Evolutionary conservation across 495 filamentous ascomycete species (phyloP).

Genomic region (Talaromyces liani): DNA sequence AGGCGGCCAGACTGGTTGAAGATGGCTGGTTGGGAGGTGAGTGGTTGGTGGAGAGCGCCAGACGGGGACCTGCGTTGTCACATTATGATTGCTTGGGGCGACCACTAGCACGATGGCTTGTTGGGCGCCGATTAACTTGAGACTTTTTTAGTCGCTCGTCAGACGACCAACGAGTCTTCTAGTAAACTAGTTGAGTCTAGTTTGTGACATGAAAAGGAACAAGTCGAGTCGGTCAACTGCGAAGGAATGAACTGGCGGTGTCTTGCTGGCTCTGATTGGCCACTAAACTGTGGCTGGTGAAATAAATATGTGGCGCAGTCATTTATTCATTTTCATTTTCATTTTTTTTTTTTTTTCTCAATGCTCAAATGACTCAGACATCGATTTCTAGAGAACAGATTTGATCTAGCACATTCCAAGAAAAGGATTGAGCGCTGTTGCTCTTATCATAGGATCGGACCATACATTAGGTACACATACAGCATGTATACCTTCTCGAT

Average conservation of each 20-base stretch:
- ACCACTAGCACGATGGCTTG: neutral
- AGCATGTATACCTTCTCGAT: neutral
- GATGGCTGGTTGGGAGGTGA: neutral
- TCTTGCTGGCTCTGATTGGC: neutral
- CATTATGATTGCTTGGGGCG: conserved; percentile 12
- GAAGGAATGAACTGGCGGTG: neutral
- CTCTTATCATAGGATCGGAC: too few relatives aligned
- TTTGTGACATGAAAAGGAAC: neutral
- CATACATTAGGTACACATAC: conserved; percentile 4
- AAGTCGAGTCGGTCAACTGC: neutral
- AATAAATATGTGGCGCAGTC: neutral
- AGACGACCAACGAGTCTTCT: neutral
- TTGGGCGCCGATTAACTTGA: neutral
- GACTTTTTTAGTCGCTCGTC: neutral
- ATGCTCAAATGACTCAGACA: neutral
- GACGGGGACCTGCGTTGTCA: conserved; percentile 24
- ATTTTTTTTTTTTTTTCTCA: neutral
- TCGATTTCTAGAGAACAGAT: too few relatives aligned
- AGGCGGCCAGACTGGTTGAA: conserved; percentile 8
- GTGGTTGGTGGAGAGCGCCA: conserved; percentile 14
- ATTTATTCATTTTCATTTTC: neutral
- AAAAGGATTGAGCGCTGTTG: too few relatives aligned
- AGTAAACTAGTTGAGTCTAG: neutral
- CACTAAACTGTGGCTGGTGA: conserved; percentile 34
- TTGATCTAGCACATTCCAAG: too few relatives aligned